phyloP scores from a whole-genome alignment of 2,329 filamentous ascomycete species.

The Chaetomiaceae sp. region DNA sequence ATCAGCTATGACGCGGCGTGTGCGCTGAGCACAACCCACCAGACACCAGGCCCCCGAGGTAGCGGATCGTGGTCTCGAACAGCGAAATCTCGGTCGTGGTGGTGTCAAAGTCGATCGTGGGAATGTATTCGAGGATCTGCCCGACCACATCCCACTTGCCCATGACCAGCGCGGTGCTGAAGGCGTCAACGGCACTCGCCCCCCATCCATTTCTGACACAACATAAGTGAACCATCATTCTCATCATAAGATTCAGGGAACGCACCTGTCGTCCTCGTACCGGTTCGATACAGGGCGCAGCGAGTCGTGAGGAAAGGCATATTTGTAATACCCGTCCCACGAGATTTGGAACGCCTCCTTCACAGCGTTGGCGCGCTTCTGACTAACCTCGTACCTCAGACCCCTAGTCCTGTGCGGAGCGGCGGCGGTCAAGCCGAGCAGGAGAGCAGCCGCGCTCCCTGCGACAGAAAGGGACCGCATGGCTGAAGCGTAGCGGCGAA shows the following conservation, averaged over 20 bases:
- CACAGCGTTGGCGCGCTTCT: slow-evolving; percentile 53
- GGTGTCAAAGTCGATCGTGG: slow-evolving; percentile 64
- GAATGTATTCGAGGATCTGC: slow-evolving; percentile 66
- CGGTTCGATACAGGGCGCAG: slow-evolving; percentile 63
- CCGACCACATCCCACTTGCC: slow-evolving; percentile 61
- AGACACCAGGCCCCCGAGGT: slow-evolving; percentile 74
- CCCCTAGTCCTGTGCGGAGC: background rate
- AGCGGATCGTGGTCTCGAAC: slow-evolving; percentile 89
- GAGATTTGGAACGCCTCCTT: slow-evolving; percentile 65
- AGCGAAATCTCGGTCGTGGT: slow-evolving; percentile 63
- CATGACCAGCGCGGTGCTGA: slow-evolving; percentile 79
- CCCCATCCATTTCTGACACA: slow-evolving; percentile 72
- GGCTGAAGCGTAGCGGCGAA: background rate
- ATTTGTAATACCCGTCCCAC: slow-evolving; percentile 68
- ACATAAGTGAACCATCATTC: background rate
- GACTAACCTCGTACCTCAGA: slow-evolving; percentile 30
- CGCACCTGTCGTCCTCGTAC: slow-evolving; percentile 65
- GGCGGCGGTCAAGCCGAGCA: slow-evolving; percentile 17
- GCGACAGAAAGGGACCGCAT: slow-evolving; percentile 14
- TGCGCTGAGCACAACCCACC: slow-evolving; percentile 37
- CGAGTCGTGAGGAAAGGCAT: slow-evolving; percentile 76
- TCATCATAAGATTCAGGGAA: too few species aligned
- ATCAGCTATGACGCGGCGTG: background rate
- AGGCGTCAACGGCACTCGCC: slow-evolving; percentile 73
- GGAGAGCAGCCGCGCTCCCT: background rate